These are phyloP conservation scores for Umbelopsis sp. DNA, from an alignment of 371 early-diverging fungal species.

Conservation along the genomic window DNA sequence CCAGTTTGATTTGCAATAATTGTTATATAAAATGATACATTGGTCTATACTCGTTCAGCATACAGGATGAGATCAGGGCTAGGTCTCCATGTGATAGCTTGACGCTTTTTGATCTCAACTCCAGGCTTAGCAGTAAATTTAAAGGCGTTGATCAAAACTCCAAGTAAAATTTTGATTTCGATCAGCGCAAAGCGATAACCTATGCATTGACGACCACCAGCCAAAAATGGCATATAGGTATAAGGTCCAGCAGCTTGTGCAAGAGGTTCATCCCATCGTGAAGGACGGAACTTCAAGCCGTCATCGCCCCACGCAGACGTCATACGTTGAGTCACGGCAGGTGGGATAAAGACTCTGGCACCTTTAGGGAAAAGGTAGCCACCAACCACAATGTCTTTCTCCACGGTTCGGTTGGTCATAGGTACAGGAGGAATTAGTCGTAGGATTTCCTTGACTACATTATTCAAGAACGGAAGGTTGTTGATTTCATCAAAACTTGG, in stretches of 20 bases:
- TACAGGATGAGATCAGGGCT: conserved; percentile 39
- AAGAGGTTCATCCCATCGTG: conserved; percentile 54
- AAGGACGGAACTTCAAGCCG: conserved; percentile 63
- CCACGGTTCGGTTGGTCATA: conserved; percentile 42
- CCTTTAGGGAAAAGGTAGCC: conserved; percentile 55
- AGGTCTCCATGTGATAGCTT: conserved; percentile 43
- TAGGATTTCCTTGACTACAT: conserved; percentile 55
- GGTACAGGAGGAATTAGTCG: conserved; percentile 61
- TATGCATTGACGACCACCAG: conserved; percentile 56
- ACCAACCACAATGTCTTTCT: conserved; percentile 47
- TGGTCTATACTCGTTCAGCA: conserved; percentile 18
- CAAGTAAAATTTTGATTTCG: conserved; percentile 44
- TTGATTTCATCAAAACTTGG: conserved; percentile 54
- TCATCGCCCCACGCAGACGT: conserved; percentile 68
- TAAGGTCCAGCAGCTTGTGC: conserved; percentile 41
- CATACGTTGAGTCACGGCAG: conserved; percentile 51
- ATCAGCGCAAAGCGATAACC: conserved; percentile 47
- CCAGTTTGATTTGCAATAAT: conserved; percentile 10
- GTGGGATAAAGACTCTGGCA: conserved; percentile 44
- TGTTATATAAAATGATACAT: neutral
- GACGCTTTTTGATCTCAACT: conserved; percentile 30
- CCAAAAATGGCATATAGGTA: conserved; percentile 64
- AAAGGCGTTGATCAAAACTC: conserved; percentile 36
- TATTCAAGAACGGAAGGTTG: conserved; percentile 46
- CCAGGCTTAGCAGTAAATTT: conserved; percentile 43